A percentile compares a stretch with the other conserved stretches of the same genome.
Conservation (phyloP, 192 early-diverging fungal genomes). For the Backusella circina region DNA sequence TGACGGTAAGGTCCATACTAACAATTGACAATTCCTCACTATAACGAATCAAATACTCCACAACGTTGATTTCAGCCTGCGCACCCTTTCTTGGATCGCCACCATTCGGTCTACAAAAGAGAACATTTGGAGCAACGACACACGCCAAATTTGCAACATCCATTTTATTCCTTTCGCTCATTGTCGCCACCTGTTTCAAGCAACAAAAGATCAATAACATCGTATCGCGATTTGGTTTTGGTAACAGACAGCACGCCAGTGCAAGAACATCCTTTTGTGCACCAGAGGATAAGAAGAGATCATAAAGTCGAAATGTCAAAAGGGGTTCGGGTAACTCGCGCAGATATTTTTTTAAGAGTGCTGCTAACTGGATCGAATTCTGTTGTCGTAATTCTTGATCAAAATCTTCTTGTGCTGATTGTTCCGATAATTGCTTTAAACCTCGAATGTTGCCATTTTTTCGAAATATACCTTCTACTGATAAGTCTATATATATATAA, state of each 20-base stretch:
- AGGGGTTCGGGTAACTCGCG: slow-evolving; percentile 95
- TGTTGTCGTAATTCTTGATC: slow-evolving; percentile 34
- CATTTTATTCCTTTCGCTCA: slow-evolving; percentile 86
- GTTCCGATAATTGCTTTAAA: slow-evolving; percentile 80
- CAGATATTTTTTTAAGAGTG: slow-evolving; percentile 93
- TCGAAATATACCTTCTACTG: slow-evolving; percentile 92
- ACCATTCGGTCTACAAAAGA: slow-evolving; percentile 61
- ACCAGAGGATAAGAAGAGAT: slow-evolving; percentile 54
- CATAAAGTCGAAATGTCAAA: slow-evolving; percentile 84
- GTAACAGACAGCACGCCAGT: slow-evolving; percentile 78
- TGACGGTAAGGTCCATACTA: neutral
- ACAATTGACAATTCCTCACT: slow-evolving; percentile 15
- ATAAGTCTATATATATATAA: slow-evolving; percentile 55
- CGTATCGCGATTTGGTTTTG: slow-evolving; percentile 88
- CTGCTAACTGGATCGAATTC: slow-evolving; percentile 88
- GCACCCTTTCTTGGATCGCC: neutral
- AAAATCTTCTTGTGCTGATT: slow-evolving; percentile 54
- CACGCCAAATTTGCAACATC: slow-evolving; percentile 87
- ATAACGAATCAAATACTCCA: slow-evolving; percentile 22
- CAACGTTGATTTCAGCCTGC: slow-evolving; percentile 16
- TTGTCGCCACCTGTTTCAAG: slow-evolving; percentile 78
- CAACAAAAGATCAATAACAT: slow-evolving; percentile 85
- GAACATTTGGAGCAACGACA: slow-evolving; percentile 92
- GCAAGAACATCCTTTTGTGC: slow-evolving; percentile 59
- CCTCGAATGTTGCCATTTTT: slow-evolving; percentile 97